Conservation (phyloP, 345 rosid species). For the Hibiscus mutabilis region DNA sequence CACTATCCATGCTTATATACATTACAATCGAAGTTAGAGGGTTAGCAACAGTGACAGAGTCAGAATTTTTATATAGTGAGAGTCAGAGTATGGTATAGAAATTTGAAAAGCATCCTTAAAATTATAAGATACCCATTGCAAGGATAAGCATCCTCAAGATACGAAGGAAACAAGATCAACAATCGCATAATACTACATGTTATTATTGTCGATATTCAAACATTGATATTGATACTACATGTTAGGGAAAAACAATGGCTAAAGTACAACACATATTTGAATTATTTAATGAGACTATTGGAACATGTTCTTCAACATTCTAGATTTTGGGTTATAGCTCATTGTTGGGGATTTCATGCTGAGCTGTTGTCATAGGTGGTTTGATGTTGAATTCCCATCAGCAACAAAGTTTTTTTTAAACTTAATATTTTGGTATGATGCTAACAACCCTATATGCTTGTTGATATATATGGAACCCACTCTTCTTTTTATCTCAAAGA, state of each 20-base stretch:
- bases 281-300: neutral
- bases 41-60: too few relatives aligned
- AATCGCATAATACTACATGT: too few relatives aligned
- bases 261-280: neutral
- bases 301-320: neutral
- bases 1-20: neutral
- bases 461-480: neutral
- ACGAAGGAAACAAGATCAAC: too few relatives aligned
- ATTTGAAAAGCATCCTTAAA: too few relatives aligned
- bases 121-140: too few relatives aligned
- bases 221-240: too few relatives aligned
- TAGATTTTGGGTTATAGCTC: neutral
- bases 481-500: neutral
- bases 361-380: conserved; percentile 2
- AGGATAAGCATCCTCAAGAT: too few relatives aligned
- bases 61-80: too few relatives aligned
- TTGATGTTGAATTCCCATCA: conserved; percentile 4
- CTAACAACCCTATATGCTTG: neutral
- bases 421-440: neutral
- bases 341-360: neutral
- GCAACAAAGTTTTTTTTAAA: conserved; percentile 1
- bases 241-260: neutral
- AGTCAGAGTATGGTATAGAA: too few relatives aligned
- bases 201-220: too few relatives aligned
- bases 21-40: too few relatives aligned